A percentile compares a stretch with the other conserved stretches of the same genome.
Evolutionary conservation across 2,329 filamentous ascomycete species (phyloP).

Genomic region (Verticillium isaacii): DNA sequence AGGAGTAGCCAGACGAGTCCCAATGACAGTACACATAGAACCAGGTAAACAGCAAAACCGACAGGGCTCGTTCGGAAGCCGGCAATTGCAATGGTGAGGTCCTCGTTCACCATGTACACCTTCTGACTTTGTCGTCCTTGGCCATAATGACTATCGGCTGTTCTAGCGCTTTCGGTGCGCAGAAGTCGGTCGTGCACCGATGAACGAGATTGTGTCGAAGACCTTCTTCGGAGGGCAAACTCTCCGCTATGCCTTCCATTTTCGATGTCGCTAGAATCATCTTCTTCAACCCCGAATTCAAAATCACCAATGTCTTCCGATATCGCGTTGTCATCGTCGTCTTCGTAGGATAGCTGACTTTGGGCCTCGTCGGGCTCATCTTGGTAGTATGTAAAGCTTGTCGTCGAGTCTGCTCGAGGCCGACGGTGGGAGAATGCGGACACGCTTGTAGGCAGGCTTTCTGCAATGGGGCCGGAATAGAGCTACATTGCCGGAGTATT

Average conservation of each 20-base stretch:
- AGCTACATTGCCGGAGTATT: slow-evolving; percentile 41
- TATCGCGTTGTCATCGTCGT: background rate
- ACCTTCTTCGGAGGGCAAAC: slow-evolving; percentile 52
- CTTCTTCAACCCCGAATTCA: slow-evolving; percentile 32
- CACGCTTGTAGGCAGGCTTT: slow-evolving; percentile 90
- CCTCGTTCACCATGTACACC: slow-evolving; percentile 87
- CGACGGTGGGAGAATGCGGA: slow-evolving; percentile 89
- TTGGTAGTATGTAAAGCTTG: slow-evolving; percentile 88
- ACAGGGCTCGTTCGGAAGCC: slow-evolving; percentile 76
- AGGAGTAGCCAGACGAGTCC: slow-evolving; percentile 82
- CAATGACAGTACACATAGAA: slow-evolving; percentile 65
- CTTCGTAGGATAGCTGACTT: slow-evolving; percentile 29
- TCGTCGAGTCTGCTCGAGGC: slow-evolving; percentile 72
- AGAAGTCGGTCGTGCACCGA: slow-evolving; percentile 63
- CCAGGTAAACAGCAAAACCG: slow-evolving; percentile 65
- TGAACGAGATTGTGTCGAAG: slow-evolving; percentile 53
- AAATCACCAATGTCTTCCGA: slow-evolving; percentile 29
- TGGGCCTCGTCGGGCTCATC: slow-evolving; percentile 29
- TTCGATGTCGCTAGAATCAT: slow-evolving; percentile 30
- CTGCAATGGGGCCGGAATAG: slow-evolving; percentile 87
- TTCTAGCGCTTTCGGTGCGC: slow-evolving; percentile 65
- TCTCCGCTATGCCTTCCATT: slow-evolving; percentile 37
- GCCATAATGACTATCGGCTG: slow-evolving; percentile 58
- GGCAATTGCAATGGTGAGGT: slow-evolving; percentile 88
- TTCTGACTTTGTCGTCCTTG: slow-evolving; percentile 76